phyloP scores from a whole-genome alignment of 2,329 filamentous ascomycete species.

The Aureobasidium sp. region DNA sequence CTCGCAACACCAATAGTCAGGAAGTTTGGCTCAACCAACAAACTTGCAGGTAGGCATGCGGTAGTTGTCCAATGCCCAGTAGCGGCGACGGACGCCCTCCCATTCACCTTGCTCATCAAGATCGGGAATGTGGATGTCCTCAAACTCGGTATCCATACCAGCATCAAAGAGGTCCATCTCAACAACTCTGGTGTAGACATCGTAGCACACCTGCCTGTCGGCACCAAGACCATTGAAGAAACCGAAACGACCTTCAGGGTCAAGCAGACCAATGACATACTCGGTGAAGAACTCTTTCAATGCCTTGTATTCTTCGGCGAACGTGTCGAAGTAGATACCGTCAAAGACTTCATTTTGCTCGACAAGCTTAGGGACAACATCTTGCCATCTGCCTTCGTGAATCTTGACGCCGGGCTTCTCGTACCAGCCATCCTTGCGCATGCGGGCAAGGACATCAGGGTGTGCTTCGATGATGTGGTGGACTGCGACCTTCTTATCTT shows the following conservation, averaged over 20 bases:
- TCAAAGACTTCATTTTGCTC: constrained; percentile 38
- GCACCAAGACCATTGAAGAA: constrained; percentile 77
- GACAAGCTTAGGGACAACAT: constrained; percentile 39
- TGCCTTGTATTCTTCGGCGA: constrained; percentile 86
- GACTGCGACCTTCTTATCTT: constrained; percentile 35
- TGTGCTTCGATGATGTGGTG: constrained; percentile 49
- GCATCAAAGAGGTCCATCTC: constrained; percentile 88
- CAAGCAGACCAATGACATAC: constrained; percentile 71
- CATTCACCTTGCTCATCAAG: constrained; percentile 69
- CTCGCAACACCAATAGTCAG: not conserved
- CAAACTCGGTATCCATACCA: constrained; percentile 84
- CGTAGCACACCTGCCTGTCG: constrained; percentile 86
- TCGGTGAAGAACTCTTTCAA: constrained; percentile 84
- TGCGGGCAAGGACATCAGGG: constrained; percentile 39
- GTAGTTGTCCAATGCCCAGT: constrained; percentile 82
- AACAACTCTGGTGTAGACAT: constrained; percentile 87
- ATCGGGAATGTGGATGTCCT: constrained; percentile 65
- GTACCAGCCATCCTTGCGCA: constrained; percentile 42
- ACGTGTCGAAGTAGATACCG: constrained; percentile 88
- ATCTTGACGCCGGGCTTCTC: constrained; percentile 43
- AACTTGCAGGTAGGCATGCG: constrained; percentile 68
- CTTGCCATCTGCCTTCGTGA: constrained; percentile 45
- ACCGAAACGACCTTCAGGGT: constrained; percentile 50
- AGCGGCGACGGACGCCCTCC: constrained; percentile 79
- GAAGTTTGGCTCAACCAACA: constrained; percentile 47